Conservation (phyloP, 2,329 filamentous ascomycete species). For the Macrophomina phaseolina region DNA sequence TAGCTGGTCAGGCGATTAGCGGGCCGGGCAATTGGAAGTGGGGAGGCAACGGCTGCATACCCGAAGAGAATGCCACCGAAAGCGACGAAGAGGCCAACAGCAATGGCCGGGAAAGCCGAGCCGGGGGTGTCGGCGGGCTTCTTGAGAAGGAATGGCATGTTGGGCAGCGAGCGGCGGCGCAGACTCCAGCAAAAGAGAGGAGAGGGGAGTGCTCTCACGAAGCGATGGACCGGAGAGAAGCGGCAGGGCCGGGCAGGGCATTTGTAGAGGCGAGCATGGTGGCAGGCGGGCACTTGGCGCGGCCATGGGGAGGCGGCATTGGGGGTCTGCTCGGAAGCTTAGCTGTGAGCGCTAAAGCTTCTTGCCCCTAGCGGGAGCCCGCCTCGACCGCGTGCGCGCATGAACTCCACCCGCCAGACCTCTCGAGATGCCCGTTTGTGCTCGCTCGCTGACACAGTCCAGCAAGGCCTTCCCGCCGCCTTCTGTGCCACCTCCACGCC, state of each 20-base stretch:
- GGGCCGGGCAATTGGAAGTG: neutral
- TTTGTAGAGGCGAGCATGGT: conserved; percentile 5
- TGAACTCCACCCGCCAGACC: neutral
- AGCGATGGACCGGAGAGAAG: neutral
- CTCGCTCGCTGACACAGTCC: neutral
- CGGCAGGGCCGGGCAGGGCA: neutral
- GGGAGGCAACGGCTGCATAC: conserved; percentile 32
- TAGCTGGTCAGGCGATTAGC: conserved; percentile 36
- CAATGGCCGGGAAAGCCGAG: conserved; percentile 45
- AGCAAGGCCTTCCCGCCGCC: too few species aligned
- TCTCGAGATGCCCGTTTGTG: conserved; percentile 6
- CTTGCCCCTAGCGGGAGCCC: neutral
- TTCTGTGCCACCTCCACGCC: neutral
- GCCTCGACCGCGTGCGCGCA: too few species aligned
- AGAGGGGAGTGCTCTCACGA: neutral
- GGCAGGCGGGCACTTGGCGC: neutral
- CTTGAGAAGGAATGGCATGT: conserved; percentile 53
- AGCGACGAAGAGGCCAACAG: conserved; percentile 52
- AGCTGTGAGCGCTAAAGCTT: neutral
- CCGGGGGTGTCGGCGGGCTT: conserved; percentile 78
- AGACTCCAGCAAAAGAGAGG: neutral
- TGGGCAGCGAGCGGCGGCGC: conserved; percentile 16
- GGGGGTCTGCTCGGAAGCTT: conserved; percentile 5
- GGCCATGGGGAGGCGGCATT: neutral
- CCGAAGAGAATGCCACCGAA: conserved; percentile 53